Evolutionary conservation across 192 early-diverging fungal genomes (phyloP).

Genomic region (Thoreauomyces humboldtii): DNA sequence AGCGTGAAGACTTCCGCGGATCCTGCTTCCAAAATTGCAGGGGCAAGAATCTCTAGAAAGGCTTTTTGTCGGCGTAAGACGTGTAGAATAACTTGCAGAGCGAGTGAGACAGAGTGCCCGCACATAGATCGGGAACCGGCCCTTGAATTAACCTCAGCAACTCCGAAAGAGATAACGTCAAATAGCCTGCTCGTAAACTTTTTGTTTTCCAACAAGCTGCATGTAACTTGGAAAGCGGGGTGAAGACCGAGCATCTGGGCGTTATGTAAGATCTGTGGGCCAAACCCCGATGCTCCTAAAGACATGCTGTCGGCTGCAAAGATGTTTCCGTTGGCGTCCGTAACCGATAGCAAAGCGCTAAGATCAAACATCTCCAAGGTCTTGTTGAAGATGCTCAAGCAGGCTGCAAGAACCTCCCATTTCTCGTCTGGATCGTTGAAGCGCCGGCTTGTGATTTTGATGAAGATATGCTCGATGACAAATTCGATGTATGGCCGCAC

Average conservation of each 20-base stretch:
- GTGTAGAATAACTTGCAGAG: slow-evolving; percentile 38
- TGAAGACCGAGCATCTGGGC: slow-evolving; percentile 56
- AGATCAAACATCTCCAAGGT: slow-evolving; percentile 77
- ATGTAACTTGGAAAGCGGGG: slow-evolving; percentile 82
- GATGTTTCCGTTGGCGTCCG: slow-evolving; percentile 15
- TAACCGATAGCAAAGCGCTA: slow-evolving; percentile 31
- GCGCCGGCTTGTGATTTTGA: slow-evolving; percentile 66
- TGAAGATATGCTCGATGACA: slow-evolving; percentile 80
- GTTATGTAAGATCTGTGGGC: slow-evolving; percentile 15
- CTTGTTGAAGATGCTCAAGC: slow-evolving; percentile 76
- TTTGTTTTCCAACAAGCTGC: slow-evolving; percentile 74
- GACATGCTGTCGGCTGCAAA: slow-evolving; percentile 1
- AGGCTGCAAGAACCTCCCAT: slow-evolving; percentile 73
- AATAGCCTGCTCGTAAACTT: slow-evolving; percentile 69
- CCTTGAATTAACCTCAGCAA: slow-evolving; percentile 56
- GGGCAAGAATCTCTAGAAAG: slow-evolving; percentile 67
- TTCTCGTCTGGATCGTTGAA: slow-evolving; percentile 69
- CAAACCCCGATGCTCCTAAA: background rate
- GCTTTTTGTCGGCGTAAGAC: slow-evolving; percentile 72
- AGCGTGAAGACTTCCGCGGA: slow-evolving; percentile 34
- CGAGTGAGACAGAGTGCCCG: slow-evolving; percentile 28
- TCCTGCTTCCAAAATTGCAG: slow-evolving; percentile 47
- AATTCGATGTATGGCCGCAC: slow-evolving; percentile 72
- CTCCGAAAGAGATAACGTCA: slow-evolving; percentile 59
- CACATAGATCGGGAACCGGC: slow-evolving; percentile 13